These are phyloP conservation scores for Cucurbita moschata DNA, from an alignment of 306 rosid species.

Conservation along the genomic window DNA sequence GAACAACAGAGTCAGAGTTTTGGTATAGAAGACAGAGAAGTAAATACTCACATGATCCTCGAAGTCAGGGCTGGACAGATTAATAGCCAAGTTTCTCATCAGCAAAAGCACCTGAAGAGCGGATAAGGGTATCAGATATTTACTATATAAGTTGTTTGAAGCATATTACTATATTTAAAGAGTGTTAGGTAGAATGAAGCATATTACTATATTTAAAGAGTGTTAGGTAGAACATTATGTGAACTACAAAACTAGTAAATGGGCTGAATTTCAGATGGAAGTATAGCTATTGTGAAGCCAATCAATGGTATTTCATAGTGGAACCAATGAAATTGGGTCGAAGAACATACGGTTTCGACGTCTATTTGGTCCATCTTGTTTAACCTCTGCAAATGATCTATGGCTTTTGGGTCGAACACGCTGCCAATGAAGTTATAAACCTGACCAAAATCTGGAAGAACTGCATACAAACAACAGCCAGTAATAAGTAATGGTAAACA, in stretches of 20 bases:
- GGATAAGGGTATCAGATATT: conserved; percentile 3
- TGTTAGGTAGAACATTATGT: background rate
- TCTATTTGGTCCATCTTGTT: conserved; percentile 83
- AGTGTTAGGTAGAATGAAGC: background rate
- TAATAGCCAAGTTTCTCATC: conserved; percentile 88
- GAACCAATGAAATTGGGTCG: background rate
- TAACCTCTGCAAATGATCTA: conserved; percentile 64
- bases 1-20: background rate
- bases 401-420: conserved; percentile 63
- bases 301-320: background rate
- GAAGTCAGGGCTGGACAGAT: conserved; percentile 67
- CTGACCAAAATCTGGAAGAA: conserved; percentile 79
- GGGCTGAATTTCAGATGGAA: background rate
- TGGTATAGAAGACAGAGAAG: background rate
- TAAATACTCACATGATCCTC: conserved; percentile 69
- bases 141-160: background rate
- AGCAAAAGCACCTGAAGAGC: conserved; percentile 59
- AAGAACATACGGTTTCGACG: conserved; percentile 58
- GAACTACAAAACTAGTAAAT: background rate
- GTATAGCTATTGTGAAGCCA: background rate
- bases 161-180: background rate
- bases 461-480: conserved; percentile 35
- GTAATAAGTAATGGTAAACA: background rate
- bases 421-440: conserved; percentile 89
- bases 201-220: background rate